Conservation (phyloP, 2,329 filamentous ascomycete genomes). For the Aspergillus fumigatiaffinis region DNA sequence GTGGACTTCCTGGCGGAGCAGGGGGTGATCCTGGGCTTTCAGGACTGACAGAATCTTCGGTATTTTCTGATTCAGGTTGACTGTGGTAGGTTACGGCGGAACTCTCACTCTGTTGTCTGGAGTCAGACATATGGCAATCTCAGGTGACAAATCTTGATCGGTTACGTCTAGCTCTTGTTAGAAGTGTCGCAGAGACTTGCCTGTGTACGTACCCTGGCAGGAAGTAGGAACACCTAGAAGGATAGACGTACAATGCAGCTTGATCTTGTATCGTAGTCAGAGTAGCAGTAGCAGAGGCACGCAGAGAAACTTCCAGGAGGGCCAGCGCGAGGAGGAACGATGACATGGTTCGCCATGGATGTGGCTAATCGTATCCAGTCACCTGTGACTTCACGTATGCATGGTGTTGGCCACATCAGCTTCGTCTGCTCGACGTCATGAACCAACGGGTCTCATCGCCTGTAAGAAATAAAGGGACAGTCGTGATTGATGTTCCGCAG, state of each 20-base stretch:
- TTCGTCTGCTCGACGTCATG: background rate
- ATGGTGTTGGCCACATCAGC: background rate
- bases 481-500: background rate
- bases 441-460: background rate
- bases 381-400: background rate
- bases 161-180: background rate
- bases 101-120: conserved; percentile 1
- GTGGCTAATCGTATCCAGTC: background rate
- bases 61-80: background rate
- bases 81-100: conserved; percentile 10
- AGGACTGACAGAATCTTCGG: background rate
- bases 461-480: background rate
- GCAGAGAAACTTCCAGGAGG: background rate
- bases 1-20: background rate
- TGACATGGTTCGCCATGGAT: background rate
- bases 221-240: background rate
- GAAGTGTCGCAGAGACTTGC: background rate
- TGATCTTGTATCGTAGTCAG: background rate
- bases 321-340: background rate
- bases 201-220: background rate
- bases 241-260: background rate
- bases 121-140: background rate
- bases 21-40: background rate
- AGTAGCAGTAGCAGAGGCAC: background rate
- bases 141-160: background rate